Evolutionary conservation across 2,329 filamentous ascomycete species (phyloP).

Genomic region (Monosporascus ibericus): DNA sequence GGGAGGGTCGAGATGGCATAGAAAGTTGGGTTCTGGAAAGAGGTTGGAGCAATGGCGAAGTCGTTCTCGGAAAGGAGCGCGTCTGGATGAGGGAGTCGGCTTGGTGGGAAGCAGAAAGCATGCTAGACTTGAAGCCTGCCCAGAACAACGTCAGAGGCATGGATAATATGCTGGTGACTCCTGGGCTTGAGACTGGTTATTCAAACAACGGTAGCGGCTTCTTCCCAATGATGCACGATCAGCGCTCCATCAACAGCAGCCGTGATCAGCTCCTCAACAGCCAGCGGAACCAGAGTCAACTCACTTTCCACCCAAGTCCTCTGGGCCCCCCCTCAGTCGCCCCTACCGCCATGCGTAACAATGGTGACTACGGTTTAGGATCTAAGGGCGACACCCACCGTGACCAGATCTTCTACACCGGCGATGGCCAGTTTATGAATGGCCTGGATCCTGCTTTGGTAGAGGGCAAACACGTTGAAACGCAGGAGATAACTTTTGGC

Average conservation of each 20-base stretch:
- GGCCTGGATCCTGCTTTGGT: constrained; percentile 72
- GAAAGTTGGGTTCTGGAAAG: constrained; percentile 92
- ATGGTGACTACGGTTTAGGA: constrained; percentile 86
- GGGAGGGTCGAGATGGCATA: constrained; percentile 84
- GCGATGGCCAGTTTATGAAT: constrained; percentile 61
- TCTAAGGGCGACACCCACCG: constrained; percentile 74
- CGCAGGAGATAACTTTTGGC: constrained; percentile 54
- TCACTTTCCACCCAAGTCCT: constrained; percentile 33
- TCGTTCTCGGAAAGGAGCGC: constrained; percentile 82
- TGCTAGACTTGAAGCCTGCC: constrained; percentile 80
- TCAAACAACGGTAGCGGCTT: constrained; percentile 62
- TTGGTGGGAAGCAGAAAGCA: constrained; percentile 97
- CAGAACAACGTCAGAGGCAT: constrained; percentile 32
- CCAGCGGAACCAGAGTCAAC: constrained; percentile 51
- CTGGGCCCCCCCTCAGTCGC: constrained; percentile 53
- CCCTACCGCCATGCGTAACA: constrained; percentile 52
- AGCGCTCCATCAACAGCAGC: constrained; percentile 56
- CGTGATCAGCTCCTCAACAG: constrained; percentile 64
- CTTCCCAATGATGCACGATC: constrained; percentile 58
- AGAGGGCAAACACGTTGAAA: constrained; percentile 69
- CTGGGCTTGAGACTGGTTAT: constrained; percentile 66
- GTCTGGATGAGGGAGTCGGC: constrained; percentile 92
- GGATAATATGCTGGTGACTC: constrained; percentile 30
- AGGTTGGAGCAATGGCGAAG: constrained; percentile 97
- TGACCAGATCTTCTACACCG: constrained; percentile 68